A percentile compares a stretch with the other conserved stretches of the same genome.
phyloP scores from a whole-genome alignment of 2,329 filamentous ascomycete genomes.

The Aspergillus phoenicis region DNA sequence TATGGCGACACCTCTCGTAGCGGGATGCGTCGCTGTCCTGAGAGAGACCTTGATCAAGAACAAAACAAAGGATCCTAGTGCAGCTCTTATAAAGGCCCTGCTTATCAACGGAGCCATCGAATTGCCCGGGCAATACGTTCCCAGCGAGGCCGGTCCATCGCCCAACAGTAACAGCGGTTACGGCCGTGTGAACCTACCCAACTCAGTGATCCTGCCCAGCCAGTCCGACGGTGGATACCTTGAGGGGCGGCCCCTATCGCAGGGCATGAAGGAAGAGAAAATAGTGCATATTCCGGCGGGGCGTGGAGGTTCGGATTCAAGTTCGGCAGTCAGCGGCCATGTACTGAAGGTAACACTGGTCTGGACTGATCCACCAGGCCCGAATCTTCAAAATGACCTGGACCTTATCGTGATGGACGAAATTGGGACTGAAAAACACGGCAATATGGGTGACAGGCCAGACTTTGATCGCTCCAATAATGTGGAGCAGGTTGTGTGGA shows the following conservation, averaged over 20 bases:
- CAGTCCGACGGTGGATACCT: conserved; percentile 1
- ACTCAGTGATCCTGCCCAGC: not conserved
- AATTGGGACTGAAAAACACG: not conserved
- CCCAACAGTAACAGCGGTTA: conserved; percentile 5
- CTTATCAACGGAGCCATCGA: conserved; percentile 6
- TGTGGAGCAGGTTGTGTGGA: conserved; percentile 11
- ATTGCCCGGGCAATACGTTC: not conserved
- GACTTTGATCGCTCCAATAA: conserved; percentile 6
- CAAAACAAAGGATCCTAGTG: not conserved
- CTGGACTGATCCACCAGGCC: conserved; percentile 8
- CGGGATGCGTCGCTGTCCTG: conserved; percentile 3
- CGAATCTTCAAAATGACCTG: conserved; percentile 3
- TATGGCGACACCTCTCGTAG: conserved; percentile 4
- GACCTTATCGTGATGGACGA: not conserved
- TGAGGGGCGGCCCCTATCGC: not conserved
- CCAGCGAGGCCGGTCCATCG: conserved; percentile 1
- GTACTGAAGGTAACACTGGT: conserved; percentile 8
- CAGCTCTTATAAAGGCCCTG: conserved; percentile 5
- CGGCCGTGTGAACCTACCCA: conserved; percentile 9
- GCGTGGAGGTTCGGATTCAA: not conserved
- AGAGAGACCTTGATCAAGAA: not conserved
- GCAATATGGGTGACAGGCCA: not conserved
- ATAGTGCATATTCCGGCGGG: not conserved
- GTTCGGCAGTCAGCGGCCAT: too few species aligned
- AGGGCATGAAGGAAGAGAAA: not conserved